phyloP scores from a whole-genome alignment of 306 rosid species.

The Vigna unguiculata region DNA sequence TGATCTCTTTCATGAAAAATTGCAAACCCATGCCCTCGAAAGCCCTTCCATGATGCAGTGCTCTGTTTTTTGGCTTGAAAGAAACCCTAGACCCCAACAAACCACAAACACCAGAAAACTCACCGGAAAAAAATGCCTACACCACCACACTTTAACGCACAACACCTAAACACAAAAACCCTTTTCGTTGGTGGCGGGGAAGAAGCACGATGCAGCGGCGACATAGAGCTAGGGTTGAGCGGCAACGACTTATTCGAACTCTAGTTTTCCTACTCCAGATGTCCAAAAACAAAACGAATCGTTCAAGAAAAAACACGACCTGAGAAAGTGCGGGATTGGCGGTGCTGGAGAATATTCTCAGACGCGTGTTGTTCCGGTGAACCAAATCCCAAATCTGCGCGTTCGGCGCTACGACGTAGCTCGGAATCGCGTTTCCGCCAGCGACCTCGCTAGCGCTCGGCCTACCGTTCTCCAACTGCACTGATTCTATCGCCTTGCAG shows the following conservation, averaged over 20 bases:
- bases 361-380: conserved; percentile 64
- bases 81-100: too few relatives aligned
- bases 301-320: neutral
- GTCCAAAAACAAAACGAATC: neutral
- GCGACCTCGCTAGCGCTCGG: conserved; percentile 37
- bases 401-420: conserved; percentile 47
- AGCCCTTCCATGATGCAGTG: too few relatives aligned
- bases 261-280: neutral
- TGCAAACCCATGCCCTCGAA: too few relatives aligned
- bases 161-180: too few relatives aligned
- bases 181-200: too few relatives aligned
- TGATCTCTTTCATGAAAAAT: too few relatives aligned
- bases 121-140: too few relatives aligned
- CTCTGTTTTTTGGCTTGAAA: too few relatives aligned
- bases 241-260: conserved; percentile 9
- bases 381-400: conserved; percentile 50
- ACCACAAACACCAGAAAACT: too few relatives aligned
- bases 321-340: conserved; percentile 83
- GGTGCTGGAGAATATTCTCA: conserved; percentile 83
- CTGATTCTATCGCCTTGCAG: conserved; percentile 54
- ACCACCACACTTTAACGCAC: too few relatives aligned
- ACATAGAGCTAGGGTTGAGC: too few relatives aligned
- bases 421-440: conserved; percentile 44
- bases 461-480: conserved; percentile 69
- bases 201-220: too few relatives aligned